These are phyloP conservation scores for Coniochaeta sp. DNA, from an alignment of 2,329 filamentous ascomycete genomes.

Conservation along the genomic window DNA sequence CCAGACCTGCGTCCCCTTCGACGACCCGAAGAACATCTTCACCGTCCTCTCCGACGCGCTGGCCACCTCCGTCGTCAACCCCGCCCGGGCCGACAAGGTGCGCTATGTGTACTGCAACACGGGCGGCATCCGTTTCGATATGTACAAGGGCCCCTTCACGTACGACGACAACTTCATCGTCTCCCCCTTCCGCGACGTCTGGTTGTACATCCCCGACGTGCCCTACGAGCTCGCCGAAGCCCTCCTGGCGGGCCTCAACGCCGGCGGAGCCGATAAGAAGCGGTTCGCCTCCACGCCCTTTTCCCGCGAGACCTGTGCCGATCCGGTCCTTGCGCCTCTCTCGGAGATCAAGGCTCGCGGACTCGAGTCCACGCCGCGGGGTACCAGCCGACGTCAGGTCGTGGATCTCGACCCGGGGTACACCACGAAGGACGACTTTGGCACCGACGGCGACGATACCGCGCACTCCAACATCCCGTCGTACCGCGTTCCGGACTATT, in stretches of 20 bases:
- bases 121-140: conserved; percentile 53
- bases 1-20: conserved; percentile 46
- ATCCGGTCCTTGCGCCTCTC: conserved; percentile 28
- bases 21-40: conserved; percentile 46
- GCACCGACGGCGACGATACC: conserved; percentile 47
- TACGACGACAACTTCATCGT: conserved; percentile 46
- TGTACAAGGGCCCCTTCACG: conserved; percentile 57
- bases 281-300: conserved; percentile 28
- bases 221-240: conserved; percentile 36
- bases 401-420: conserved; percentile 39
- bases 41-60: conserved; percentile 43
- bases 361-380: conserved; percentile 19
- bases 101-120: conserved; percentile 55
- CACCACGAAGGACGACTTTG: conserved; percentile 50
- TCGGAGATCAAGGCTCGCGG: conserved; percentile 5
- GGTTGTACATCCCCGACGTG: conserved; percentile 46
- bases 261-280: conserved; percentile 26
- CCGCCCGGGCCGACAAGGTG: conserved; percentile 38
- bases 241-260: conserved; percentile 33
- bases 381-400: conserved; percentile 40
- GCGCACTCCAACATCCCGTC: conserved; percentile 38
- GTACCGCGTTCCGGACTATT: conserved; percentile 41
- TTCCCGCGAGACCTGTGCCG: conserved; percentile 37
- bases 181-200: conserved; percentile 45
- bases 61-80: conserved; percentile 43